Base-by-base conservation (phyloP, 345 rosid genomes). In the Streptanthus diversifolius region DNA sequence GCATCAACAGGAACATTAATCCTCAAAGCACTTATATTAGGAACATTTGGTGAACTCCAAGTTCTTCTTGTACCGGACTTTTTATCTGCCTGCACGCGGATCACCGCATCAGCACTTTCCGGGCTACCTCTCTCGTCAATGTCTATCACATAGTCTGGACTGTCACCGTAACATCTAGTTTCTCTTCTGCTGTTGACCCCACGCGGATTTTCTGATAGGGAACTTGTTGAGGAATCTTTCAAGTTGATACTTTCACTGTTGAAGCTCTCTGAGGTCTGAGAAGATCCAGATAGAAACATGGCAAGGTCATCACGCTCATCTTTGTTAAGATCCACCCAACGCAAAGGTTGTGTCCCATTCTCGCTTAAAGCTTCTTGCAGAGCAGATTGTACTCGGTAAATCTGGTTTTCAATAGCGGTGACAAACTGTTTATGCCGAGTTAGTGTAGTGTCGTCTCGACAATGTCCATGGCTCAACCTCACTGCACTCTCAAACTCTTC, bases 281-380 rank as follows among this genome's bases (percentile, higher is more conserved):
- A 72, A 66, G 85, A 69, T 53, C 98, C 95, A 5, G 90, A 90
- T 32, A 92, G 84, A 83, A 92, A 90, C 78, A 81, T 72, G 1
- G 96, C 98, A 53, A 92, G 83, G 74, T 92, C 95, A 78, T 90
- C 89, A 22, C 96, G 62, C 73, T 92, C 98, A 73, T 88, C 89
- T 82, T 89, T 77, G 66, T 92, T 84, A 55, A 89, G 78, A 80
- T 88, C 83, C 44, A 92, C 83, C 91, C 85, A 90, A 75, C 78
- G 86, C 79, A 86, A 70, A 58, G 93, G 83, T 36, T 83, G 89
- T 66, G 86, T 87, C 51, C 91, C 96, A 45, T 85, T 85, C 82
- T 78, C 80, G 12, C 54, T 60, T 64, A 80, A 83, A 35, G 84
- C 71, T 71, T 85, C 87, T 68, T 67, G 82, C 71, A 91, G 75